phyloP scores from a whole-genome alignment of 2,329 filamentous ascomycete genomes.

The Alternaria brassicae region DNA sequence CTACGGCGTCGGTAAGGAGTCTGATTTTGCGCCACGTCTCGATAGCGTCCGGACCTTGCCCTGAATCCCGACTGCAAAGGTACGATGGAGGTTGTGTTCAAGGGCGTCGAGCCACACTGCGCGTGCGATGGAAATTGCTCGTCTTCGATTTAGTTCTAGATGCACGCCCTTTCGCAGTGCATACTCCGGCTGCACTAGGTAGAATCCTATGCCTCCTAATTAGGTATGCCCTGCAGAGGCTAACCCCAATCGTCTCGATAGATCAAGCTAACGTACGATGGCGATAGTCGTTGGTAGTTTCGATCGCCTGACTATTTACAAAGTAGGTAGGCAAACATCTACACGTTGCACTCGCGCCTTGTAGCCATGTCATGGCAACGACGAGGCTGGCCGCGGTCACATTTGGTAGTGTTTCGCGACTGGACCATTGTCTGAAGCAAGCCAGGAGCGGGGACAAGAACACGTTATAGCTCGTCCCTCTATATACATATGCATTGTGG shows the following conservation, averaged over 20 bases:
- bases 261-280: neutral
- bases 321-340: neutral
- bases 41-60: neutral
- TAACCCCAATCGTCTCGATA: neutral
- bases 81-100: neutral
- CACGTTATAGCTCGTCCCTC: neutral
- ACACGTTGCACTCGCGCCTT: neutral
- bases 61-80: neutral
- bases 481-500: neutral
- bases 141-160: neutral
- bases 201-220: neutral
- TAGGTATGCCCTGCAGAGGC: neutral
- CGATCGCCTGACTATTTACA: neutral
- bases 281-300: neutral
- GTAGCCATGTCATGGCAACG: neutral
- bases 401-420: neutral
- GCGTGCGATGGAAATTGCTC: neutral
- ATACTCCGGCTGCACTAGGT: neutral
- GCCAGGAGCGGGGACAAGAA: constrained; percentile 1
- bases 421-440: constrained; percentile 3
- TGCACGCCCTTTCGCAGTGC: neutral
- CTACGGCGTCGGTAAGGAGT: neutral
- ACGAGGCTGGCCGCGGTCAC: neutral
- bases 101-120: neutral
- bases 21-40: neutral